Base-by-base conservation (phyloP, 148 eudicot genomes). In the Fallopia convolvulus region DNA sequence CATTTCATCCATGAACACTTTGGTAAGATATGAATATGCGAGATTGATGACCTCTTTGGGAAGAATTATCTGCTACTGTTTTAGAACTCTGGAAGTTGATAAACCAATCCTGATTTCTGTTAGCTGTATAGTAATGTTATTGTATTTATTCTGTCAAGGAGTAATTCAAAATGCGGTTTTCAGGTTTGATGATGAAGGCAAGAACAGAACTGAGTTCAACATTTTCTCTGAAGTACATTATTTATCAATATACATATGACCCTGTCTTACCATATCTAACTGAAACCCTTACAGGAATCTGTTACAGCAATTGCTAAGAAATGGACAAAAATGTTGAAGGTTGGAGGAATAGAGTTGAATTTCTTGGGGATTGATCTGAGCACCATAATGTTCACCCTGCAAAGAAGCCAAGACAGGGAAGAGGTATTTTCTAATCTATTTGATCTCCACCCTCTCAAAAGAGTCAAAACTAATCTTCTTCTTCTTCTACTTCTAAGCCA, bases 341-440 rank as follows among this genome's bases (percentile, higher is more conserved):
- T 93, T 0, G 99, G 98, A 53, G 85, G 90, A 41, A 78, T 91
- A 30, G 93, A 91, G 81, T 84, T 85, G 42, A 87, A 81, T 79
- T 96, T 96, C 79, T 81, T 83, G 85, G 94, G 89, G 9, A 82
- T 96, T 77, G 99, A 96, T 85, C 36, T 84, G 36, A 83, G 81
- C 80, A 93, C 99, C 46, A 78, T 96, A 70, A 96, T 93, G 99
- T 87, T 96, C 84, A 93, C 90, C 70, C 81, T 91, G 90, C 89
- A 93, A 80, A 83, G 84, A 72, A 92, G 97, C 47, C 97, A 83
- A 79, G 94, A 90, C 75, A 74, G 82, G 72, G 83, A 84, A 36
- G 94, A 96, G 99, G 99, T 96, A 85, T 49, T 50, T 21, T 36
- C 68, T 26, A 50, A 11, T 21, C 50, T 2, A 41, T 40, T 60